Evolutionary conservation across 495 filamentous ascomycete species (phyloP).

Genomic region (Glutinoglossum americanum): DNA sequence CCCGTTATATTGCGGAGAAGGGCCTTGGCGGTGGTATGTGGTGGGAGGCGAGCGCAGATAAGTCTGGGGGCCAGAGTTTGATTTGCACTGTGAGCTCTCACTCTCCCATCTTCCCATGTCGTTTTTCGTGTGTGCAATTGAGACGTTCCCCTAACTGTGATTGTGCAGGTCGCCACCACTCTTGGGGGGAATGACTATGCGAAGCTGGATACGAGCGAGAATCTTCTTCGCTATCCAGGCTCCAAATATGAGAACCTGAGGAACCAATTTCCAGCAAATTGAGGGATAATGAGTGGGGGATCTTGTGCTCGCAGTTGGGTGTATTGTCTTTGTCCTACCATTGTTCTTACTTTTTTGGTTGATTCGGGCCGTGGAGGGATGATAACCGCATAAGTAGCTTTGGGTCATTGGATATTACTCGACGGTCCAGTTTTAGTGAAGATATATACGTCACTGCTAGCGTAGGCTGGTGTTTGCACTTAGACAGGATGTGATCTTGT

Average conservation of each 20-base stretch:
- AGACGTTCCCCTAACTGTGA: not conserved
- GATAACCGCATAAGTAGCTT: no score
- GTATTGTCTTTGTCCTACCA: not conserved
- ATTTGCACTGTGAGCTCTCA: slow-evolving; percentile 29
- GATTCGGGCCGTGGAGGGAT: no score
- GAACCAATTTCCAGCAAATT: slow-evolving; percentile 19
- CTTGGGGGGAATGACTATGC: not conserved
- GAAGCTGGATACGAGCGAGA: slow-evolving; percentile 34
- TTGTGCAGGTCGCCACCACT: not conserved
- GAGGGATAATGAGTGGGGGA: not conserved
- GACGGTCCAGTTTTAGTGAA: not conserved
- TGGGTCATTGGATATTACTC: not conserved
- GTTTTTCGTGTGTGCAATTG: not conserved
- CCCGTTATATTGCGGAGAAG: slow-evolving; percentile 35
- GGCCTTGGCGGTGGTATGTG: slow-evolving; percentile 69
- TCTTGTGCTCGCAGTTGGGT: not conserved
- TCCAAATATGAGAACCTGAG: slow-evolving; percentile 66
- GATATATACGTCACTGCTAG: no score
- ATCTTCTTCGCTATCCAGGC: slow-evolving; percentile 48
- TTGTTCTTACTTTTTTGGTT: not conserved
- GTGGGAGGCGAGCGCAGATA: slow-evolving; percentile 75
- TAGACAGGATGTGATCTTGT: no score
- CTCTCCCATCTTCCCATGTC: slow-evolving; percentile 3
- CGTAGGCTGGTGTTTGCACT: no score
- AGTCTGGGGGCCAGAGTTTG: slow-evolving; percentile 33